Percentiles rank a stretch among this genome's conserved stretches.
Evolutionary conservation across 1,284 basidiomycete genomes (phyloP).

Genomic region (Puccinia horiana): DNA sequence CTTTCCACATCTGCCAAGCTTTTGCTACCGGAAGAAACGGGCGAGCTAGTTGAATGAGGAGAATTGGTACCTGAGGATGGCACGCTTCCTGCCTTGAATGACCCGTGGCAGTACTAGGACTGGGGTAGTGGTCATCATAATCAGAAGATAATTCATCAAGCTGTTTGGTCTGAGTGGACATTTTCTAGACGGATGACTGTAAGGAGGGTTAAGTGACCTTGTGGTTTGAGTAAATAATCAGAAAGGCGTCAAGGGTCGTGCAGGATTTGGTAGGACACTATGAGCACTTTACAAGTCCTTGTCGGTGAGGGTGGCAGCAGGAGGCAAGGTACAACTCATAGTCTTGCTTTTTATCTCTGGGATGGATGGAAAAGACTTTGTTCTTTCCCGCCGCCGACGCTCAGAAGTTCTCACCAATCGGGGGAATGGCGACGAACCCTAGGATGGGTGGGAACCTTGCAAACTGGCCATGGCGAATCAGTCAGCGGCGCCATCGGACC

Average conservation of each 20-base stretch:
- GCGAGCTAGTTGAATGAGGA: not conserved
- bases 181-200: not conserved
- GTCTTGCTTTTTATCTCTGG: not conserved
- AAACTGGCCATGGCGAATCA: not conserved
- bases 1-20: slow-evolving; percentile 1
- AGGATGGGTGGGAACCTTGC: too few species aligned
- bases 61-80: not conserved
- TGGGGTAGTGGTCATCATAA: not conserved
- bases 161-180: not conserved
- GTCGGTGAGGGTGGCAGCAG: not conserved
- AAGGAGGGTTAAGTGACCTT: not conserved
- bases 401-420: not conserved
- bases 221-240: not conserved
- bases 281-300: not conserved
- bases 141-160: not conserved
- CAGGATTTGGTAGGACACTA: not conserved
- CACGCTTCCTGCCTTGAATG: not conserved
- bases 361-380: not conserved
- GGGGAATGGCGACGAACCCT: slow-evolving; percentile 2
- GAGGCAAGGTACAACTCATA: not conserved
- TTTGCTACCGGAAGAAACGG: not conserved
- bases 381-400: not conserved
- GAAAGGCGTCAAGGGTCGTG: not conserved
- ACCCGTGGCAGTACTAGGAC: not conserved
- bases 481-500: not conserved